Evolutionary conservation across 1,284 basidiomycete genomes (phyloP), one percentile per base, ranked within the genome.

Genomic region (Melampsora americana): DNA sequence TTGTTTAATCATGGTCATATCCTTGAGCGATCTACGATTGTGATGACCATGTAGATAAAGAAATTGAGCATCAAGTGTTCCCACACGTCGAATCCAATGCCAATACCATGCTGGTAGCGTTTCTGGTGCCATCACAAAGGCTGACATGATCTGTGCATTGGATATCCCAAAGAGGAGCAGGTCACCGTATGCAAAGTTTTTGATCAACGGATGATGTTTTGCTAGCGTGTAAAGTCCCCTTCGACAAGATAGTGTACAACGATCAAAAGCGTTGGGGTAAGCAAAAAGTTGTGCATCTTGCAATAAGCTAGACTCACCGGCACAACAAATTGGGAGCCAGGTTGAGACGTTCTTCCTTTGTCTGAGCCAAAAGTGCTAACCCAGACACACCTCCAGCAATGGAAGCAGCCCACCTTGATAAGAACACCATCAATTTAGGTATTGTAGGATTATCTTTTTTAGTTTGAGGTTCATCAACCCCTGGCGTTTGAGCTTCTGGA

Each of bases 141-240:
- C 74, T 5, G 74, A 76, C 74, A 76, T 76, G 66, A 76, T 76
- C 50, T 76, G 74, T 5, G 74, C 74, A 65, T 76, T 76, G 16
- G 74, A 76, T 23, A 76, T 44, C 7, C 53, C 74, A 76, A 76
- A 76, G n/a, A 76, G 48, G 12, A 76, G 23, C 35, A 76, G 28
- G 69, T 76, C 74, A 26, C 60, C 60, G 39, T 76, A 30, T 1
- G 60, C 59, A 62, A 76, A 65, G 53, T 56, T 56, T 14, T 68
- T 67, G 20, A 76, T 35, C 23, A 76, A 39, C 35, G 74, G 74
- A n/a, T 26, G 61, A 53, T 69, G 62, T 65, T 76, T 76, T 12
- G 68, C 44, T 61, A 76, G 26, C 28, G 74, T 69, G 68, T 76
- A 76, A 28, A 69, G 23, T 46, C 74, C 74, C 18, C 74, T 76